These are phyloP conservation scores for Fusarium equiseti DNA, from an alignment of 2,329 filamentous ascomycete genomes.

Conservation along the genomic window DNA sequence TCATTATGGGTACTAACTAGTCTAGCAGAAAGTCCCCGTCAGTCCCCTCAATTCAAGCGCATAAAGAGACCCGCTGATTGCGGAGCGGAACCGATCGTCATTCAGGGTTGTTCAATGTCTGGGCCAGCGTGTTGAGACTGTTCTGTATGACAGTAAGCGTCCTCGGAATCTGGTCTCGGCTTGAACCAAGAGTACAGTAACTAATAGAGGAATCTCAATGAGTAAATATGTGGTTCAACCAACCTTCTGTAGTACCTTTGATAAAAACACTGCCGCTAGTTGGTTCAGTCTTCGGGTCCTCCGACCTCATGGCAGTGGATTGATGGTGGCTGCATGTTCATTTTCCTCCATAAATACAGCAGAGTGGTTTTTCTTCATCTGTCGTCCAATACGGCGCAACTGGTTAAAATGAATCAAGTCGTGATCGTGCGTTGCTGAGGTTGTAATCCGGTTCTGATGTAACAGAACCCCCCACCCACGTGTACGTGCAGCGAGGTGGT, in stretches of 20 bases:
- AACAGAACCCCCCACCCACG: conserved; percentile 1
- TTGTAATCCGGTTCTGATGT: background rate
- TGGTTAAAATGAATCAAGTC: background rate
- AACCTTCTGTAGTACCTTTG: background rate
- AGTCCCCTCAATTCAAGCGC: conserved; percentile 28
- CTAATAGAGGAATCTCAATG: background rate
- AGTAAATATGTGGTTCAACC: background rate
- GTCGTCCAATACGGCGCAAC: background rate
- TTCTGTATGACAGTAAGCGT: background rate
- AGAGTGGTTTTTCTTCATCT: background rate
- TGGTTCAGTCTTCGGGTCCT: conserved; percentile 24
- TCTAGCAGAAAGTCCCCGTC: conserved; percentile 6
- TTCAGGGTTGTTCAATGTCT: conserved; percentile 34
- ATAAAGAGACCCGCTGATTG: conserved; percentile 39
- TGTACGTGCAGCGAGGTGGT: background rate
- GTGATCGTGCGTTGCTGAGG: background rate
- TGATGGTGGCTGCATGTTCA: background rate
- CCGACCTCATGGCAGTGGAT: conserved; percentile 38
- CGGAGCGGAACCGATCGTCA: conserved; percentile 43
- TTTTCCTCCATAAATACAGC: background rate
- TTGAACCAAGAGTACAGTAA: background rate
- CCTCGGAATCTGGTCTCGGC: conserved; percentile 2
- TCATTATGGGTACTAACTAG: conserved; percentile 41
- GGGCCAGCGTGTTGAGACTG: conserved; percentile 19
- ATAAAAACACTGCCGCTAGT: conserved; percentile 8